Conservation (phyloP, 352 stramenopile species). For the Phytophthora cryptogea region DNA sequence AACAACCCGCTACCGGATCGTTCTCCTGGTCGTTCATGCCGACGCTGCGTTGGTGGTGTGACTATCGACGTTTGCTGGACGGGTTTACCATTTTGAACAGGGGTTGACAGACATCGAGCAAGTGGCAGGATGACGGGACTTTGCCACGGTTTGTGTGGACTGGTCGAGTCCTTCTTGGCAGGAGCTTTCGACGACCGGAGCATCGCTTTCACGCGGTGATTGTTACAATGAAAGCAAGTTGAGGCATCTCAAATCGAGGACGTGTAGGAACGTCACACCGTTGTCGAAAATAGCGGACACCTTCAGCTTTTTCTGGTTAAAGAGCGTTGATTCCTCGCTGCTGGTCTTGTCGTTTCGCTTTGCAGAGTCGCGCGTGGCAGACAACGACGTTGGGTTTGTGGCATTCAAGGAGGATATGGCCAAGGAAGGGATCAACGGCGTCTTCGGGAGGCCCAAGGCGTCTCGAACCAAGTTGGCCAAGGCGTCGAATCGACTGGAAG, state of each 20-base stretch:
- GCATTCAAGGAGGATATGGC: conserved; percentile 15
- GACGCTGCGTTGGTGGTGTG: conserved; percentile 13
- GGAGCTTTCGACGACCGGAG: conserved; percentile 14
- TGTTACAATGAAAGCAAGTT: conserved; percentile 25
- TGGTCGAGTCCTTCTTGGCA: conserved; percentile 22
- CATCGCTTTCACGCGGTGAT: conserved; percentile 24
- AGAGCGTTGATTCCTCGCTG: conserved; percentile 2
- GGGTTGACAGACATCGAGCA: conserved; percentile 61
- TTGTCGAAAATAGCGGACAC: conserved; percentile 29
- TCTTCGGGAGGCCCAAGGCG: conserved; percentile 32
- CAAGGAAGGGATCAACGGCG: conserved; percentile 36
- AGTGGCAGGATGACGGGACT: conserved; percentile 48
- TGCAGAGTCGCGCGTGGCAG: conserved; percentile 14
- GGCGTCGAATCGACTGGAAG: conserved; percentile 64
- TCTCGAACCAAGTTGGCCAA: conserved; percentile 24
- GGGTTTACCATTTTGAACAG: conserved; percentile 37
- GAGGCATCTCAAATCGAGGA: conserved; percentile 6
- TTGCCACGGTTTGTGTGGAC: conserved; percentile 20
- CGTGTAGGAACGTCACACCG: neutral
- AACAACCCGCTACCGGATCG: conserved; percentile 49
- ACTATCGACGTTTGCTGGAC: conserved; percentile 7
- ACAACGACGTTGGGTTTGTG: conserved; percentile 13
- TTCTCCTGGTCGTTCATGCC: conserved; percentile 35
- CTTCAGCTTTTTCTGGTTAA: conserved; percentile 18
- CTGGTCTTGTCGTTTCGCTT: conserved; percentile 27